These are phyloP conservation scores for Adansonia rubrostipa DNA, from an alignment of 441 rosid genomes.

Conservation along the genomic window DNA sequence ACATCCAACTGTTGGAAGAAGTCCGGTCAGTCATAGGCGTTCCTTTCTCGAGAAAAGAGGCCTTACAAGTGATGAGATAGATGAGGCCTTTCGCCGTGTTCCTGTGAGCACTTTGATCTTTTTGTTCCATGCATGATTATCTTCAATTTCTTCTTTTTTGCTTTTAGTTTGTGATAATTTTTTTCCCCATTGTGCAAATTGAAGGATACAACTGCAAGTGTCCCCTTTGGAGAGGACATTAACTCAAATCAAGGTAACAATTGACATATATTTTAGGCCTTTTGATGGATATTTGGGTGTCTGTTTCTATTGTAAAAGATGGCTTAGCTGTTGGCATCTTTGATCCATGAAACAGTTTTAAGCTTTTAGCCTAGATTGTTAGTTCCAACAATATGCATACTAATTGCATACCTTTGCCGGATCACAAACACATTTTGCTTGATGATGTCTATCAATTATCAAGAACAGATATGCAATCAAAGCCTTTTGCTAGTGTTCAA, in stretches of 20 bases:
- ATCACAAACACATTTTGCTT: neutral
- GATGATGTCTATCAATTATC: neutral
- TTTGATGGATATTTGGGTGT: neutral
- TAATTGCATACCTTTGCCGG: neutral
- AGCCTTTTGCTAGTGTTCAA: neutral
- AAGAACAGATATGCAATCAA: slow-evolving; percentile 21
- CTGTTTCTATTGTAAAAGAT: neutral
- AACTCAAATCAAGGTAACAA: slow-evolving; percentile 28
- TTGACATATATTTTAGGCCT: neutral
- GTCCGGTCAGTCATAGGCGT: slow-evolving; percentile 16
- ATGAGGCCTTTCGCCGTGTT: slow-evolving; percentile 31
- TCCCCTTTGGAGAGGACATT: neutral
- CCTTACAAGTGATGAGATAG: slow-evolving; percentile 29
- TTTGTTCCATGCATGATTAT: neutral
- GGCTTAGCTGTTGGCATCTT: slow-evolving; percentile 5
- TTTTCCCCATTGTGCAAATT: slow-evolving; percentile 14
- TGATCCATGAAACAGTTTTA: neutral
- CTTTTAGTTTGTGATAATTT: neutral
- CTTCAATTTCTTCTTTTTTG: neutral
- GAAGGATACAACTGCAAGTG: slow-evolving; percentile 18
- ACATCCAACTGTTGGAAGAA: slow-evolving; percentile 22
- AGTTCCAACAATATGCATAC: neutral
- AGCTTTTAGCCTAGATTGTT: neutral
- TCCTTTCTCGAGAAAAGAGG: slow-evolving; percentile 34
- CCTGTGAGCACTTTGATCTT: slow-evolving; percentile 22